Conservation (phyloP, 768 basidiomycete species). For the Favolaschia claudopus region DNA sequence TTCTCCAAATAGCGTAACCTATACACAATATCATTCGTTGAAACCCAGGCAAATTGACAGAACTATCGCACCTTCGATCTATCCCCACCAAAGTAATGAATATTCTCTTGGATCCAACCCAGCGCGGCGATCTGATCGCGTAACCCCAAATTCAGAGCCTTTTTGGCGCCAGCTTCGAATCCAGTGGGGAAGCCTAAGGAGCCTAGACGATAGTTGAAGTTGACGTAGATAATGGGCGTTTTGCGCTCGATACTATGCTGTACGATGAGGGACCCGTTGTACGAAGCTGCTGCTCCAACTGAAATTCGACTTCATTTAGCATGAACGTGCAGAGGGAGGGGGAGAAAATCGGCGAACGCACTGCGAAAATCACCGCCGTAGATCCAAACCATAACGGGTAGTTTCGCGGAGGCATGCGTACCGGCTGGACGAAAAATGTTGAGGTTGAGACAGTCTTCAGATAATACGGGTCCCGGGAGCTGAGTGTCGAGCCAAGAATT, state of each 20-base stretch:
- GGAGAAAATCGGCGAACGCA: not conserved
- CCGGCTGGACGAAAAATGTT: slow-evolving; percentile 54
- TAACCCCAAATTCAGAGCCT: slow-evolving; percentile 47
- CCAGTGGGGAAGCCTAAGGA: slow-evolving; percentile 53
- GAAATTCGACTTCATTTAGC: too few relatives aligned
- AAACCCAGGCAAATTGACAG: not conserved
- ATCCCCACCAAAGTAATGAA: slow-evolving; percentile 61
- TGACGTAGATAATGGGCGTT: slow-evolving; percentile 52
- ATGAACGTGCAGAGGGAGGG: too few relatives aligned
- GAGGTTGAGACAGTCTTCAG: slow-evolving; percentile 57
- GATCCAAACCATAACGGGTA: slow-evolving; percentile 23
- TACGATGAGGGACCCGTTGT: slow-evolving; percentile 40
- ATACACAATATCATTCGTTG: not conserved
- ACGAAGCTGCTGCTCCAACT: slow-evolving; percentile 27
- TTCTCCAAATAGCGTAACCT: slow-evolving; percentile 56
- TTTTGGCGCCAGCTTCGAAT: slow-evolving; percentile 39
- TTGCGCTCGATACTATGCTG: slow-evolving; percentile 31
- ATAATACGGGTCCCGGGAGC: slow-evolving; percentile 25
- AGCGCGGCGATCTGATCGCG: slow-evolving; percentile 47
- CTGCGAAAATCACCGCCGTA: slow-evolving; percentile 27
- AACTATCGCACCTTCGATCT: slow-evolving; percentile 39
- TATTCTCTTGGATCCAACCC: slow-evolving; percentile 60
- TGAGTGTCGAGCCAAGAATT: not conserved
- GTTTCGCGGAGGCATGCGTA: slow-evolving; percentile 8
- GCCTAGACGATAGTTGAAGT: slow-evolving; percentile 54